phyloP scores from a whole-genome alignment of 2,329 filamentous ascomycete species.

The Domatiomyces catenatus region DNA sequence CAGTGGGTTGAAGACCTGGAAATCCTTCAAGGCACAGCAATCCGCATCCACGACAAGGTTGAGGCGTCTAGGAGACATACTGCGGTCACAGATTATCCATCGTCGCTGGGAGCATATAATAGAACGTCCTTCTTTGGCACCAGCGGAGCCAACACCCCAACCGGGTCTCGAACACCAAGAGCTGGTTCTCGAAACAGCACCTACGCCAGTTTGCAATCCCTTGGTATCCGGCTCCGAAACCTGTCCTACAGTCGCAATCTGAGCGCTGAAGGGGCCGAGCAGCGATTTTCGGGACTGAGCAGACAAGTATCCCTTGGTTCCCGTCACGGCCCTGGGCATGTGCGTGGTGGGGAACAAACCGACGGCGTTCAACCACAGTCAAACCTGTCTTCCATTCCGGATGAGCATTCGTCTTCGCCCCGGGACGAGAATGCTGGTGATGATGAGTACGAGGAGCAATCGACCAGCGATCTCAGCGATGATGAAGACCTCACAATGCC shows the following conservation, averaged over 20 bases:
- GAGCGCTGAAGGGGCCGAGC: slow-evolving; percentile 19
- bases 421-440: slow-evolving; percentile 6
- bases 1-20: slow-evolving; percentile 53
- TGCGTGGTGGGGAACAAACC: slow-evolving; percentile 18
- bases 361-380: slow-evolving; percentile 10
- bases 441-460: slow-evolving; percentile 4
- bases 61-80: slow-evolving; percentile 19
- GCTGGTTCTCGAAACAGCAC: slow-evolving; percentile 20
- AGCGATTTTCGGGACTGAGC: slow-evolving; percentile 21
- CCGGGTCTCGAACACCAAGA: slow-evolving; percentile 23
- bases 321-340: slow-evolving; percentile 26
- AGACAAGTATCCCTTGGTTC: slow-evolving; percentile 27
- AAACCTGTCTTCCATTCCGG: slow-evolving; percentile 9
- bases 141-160: slow-evolving; percentile 14
- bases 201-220: slow-evolving; percentile 20
- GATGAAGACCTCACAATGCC: slow-evolving; percentile 10
- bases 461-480: neutral
- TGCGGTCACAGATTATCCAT: slow-evolving; percentile 4
- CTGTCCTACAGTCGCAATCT: slow-evolving; percentile 26
- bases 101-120: slow-evolving; percentile 1
- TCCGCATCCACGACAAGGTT: slow-evolving; percentile 39
- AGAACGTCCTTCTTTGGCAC: neutral
- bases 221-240: slow-evolving; percentile 25
- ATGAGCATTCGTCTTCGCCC: slow-evolving; percentile 19
- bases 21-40: slow-evolving; percentile 44